Evolutionary conservation across 2,329 filamentous ascomycete species (phyloP), one percentile per base, ranked within the genome.

Genomic region (Paracorniculantispora psalliotae): DNA sequence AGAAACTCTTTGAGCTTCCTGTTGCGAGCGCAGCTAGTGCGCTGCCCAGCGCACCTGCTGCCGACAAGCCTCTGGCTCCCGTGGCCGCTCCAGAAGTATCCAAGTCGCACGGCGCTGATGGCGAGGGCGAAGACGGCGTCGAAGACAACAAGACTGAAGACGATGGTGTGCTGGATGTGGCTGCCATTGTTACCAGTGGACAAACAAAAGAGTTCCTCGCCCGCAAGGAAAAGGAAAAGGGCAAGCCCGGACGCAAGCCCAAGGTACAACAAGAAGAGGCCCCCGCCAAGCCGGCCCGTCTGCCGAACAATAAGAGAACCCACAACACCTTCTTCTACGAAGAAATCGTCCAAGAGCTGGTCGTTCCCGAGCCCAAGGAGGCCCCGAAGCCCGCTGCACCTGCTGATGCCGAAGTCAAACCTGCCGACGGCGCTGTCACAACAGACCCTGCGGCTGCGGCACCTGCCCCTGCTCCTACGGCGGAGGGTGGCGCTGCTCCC

Each of bases 151-250:
- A 77, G 60, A 71, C 70, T 9, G 71, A 80, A 2, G 82, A 86
- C 1, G 90, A 93, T 60, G 90, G 90, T 25, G 89, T 92, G 9
- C 77, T 94, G 3, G 89, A 94, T 65, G 89, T 94, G 49, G 91
- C 90, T n/a, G 88, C 83, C 64, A 92, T 94, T 63, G 90, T 94
- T 37, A 89, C 89, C 1, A 89, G 86, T 65, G 90, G 90, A 33
- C 89, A 91, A 71, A 91, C 91, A 65, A 85, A 86, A 65, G 90
- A 94, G 67, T 93, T 92, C 66, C 76, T 94, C 6, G 90, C 89
- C 10, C 90, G 90, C 74, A 91, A 90, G 71, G 90, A 93, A 68
- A 89, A 86, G 69, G 89, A 92, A 68, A 92, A 90, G 78, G 84
- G 81, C 64, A 89, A 88, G 67, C 80, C 81, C 44, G 80, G 77